Evolutionary conservation across 108 stramenopile species (phyloP).

Genomic region (Cyclotella baltica): DNA sequence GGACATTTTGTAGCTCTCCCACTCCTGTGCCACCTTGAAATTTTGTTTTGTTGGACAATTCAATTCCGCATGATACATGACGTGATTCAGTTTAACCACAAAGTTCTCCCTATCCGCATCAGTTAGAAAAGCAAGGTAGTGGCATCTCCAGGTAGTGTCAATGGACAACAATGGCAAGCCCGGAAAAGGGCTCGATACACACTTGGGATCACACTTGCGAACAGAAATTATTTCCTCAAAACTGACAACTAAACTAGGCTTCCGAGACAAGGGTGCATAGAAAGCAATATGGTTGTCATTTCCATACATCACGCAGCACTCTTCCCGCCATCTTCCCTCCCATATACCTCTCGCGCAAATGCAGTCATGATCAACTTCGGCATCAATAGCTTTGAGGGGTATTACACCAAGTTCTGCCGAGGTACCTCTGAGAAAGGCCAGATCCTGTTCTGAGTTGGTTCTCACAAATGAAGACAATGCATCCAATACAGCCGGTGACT

Average conservation of each 20-base stretch:
- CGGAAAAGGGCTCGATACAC: slow-evolving; percentile 60
- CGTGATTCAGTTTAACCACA: slow-evolving; percentile 50
- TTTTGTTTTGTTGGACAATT: slow-evolving; percentile 57
- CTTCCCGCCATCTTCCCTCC: slow-evolving; percentile 95
- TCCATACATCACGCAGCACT: slow-evolving; percentile 81
- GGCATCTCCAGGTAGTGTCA: slow-evolving; percentile 86
- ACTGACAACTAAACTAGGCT: slow-evolving; percentile 74
- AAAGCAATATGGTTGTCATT: slow-evolving; percentile 67
- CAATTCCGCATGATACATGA: slow-evolving; percentile 38
- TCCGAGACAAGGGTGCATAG: slow-evolving; percentile 85
- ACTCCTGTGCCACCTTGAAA: slow-evolving; percentile 52
- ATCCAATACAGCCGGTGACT: slow-evolving; percentile 44
- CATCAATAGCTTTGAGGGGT: slow-evolving; percentile 50
- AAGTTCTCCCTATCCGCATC: slow-evolving; percentile 61
- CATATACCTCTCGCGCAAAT: slow-evolving; percentile 87
- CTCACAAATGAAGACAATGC: slow-evolving; percentile 58
- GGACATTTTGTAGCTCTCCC: slow-evolving; percentile 78
- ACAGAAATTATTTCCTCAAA: slow-evolving; percentile 68
- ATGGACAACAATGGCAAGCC: slow-evolving; percentile 76
- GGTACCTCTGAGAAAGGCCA: slow-evolving; percentile 77
- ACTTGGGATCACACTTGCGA: slow-evolving; percentile 55
- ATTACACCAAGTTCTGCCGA: slow-evolving; percentile 72
- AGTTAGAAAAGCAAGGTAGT: slow-evolving; percentile 77
- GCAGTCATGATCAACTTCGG: slow-evolving; percentile 58
- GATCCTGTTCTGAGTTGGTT: slow-evolving; percentile 65